Percentiles rank a stretch among this genome's conserved stretches.
Conservation (phyloP, 2,329 filamentous ascomycete genomes). For the Penicillium sp. region DNA sequence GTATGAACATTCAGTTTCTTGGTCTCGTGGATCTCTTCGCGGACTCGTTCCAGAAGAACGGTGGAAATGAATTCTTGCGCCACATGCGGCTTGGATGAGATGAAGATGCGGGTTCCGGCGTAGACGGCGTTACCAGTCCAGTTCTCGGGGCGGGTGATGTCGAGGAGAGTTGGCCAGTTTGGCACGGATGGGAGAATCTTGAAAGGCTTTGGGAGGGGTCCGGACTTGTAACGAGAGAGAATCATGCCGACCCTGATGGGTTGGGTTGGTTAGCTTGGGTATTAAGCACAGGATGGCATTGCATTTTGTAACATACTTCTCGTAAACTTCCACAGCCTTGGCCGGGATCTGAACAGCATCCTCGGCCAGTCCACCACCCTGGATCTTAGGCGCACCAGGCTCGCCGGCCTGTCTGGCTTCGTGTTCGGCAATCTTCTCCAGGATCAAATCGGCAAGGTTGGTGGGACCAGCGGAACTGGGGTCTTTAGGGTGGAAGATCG, state of each 20-base stretch:
- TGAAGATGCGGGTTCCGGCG: conserved; percentile 89
- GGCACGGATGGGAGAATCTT: conserved; percentile 93
- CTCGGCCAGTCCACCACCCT: conserved; percentile 65
- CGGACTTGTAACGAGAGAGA: conserved; percentile 89
- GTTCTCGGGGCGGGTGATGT: conserved; percentile 78
- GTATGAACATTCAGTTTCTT: conserved; percentile 96
- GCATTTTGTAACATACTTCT: conserved; percentile 62
- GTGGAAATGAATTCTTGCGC: conserved; percentile 86
- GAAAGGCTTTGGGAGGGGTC: conserved; percentile 96
- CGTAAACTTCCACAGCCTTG: conserved; percentile 93
- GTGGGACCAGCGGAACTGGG: conserved; percentile 59
- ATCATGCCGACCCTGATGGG: conserved; percentile 74
- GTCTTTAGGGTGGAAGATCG: conserved; percentile 67
- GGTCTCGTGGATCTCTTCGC: conserved; percentile 89
- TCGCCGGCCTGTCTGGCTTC: conserved; percentile 68
- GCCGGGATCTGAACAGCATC: conserved; percentile 85
- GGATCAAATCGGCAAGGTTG: conserved; percentile 89
- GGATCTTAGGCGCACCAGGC: conserved; percentile 43
- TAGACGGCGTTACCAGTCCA: conserved; percentile 83
- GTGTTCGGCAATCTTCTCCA: conserved; percentile 91
- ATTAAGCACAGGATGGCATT: neutral
- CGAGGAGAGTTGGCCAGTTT: conserved; percentile 86
- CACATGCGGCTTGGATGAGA: conserved; percentile 77
- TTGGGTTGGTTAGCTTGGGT: conserved; percentile 23
- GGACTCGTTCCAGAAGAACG: conserved; percentile 85